Conservation (phyloP, 805 yeast genomes). For the Kodamaea nitidulidarum region DNA sequence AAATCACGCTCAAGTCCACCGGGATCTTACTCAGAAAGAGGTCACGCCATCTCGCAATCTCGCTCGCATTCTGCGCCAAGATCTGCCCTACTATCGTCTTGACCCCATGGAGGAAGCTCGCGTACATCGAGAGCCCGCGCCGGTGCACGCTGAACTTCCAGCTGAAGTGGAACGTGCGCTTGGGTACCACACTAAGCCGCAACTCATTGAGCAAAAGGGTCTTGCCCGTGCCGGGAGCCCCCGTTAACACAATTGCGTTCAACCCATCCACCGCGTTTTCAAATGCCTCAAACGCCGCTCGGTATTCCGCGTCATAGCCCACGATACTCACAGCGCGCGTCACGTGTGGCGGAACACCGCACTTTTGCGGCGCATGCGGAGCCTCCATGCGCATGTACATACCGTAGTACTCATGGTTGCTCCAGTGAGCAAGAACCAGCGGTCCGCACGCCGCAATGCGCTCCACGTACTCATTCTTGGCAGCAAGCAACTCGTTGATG, state of each 20-base stretch:
- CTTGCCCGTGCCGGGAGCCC: slow-evolving; percentile 46
- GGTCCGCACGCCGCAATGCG: neutral
- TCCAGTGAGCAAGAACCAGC: slow-evolving; percentile 2
- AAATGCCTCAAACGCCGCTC: slow-evolving; percentile 7
- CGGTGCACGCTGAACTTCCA: slow-evolving; percentile 30
- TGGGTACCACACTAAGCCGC: slow-evolving; percentile 28
- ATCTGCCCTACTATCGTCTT: slow-evolving; percentile 40
- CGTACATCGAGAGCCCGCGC: slow-evolving; percentile 32
- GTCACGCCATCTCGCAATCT: slow-evolving; percentile 39
- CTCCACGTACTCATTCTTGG: slow-evolving; percentile 19
- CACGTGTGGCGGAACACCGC: slow-evolving; percentile 12
- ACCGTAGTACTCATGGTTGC: slow-evolving; percentile 4
- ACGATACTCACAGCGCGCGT: slow-evolving; percentile 7
- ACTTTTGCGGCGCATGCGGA: slow-evolving; percentile 4
- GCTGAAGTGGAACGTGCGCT: slow-evolving; percentile 24
- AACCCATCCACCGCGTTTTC: slow-evolving; percentile 11
- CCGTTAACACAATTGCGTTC: slow-evolving; percentile 31
- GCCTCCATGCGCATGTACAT: slow-evolving; percentile 3
- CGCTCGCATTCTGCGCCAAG: slow-evolving; percentile 32
- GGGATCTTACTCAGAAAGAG: slow-evolving; percentile 34
- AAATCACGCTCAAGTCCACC: slow-evolving; percentile 40
- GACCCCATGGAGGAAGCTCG: slow-evolving; percentile 34
- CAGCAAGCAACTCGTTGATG: slow-evolving; percentile 31
- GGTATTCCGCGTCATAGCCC: slow-evolving; percentile 15
- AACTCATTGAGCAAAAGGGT: slow-evolving; percentile 39